These are phyloP conservation scores for Candida maltosa DNA, from an alignment of 805 yeast species.

Conservation along the genomic window DNA sequence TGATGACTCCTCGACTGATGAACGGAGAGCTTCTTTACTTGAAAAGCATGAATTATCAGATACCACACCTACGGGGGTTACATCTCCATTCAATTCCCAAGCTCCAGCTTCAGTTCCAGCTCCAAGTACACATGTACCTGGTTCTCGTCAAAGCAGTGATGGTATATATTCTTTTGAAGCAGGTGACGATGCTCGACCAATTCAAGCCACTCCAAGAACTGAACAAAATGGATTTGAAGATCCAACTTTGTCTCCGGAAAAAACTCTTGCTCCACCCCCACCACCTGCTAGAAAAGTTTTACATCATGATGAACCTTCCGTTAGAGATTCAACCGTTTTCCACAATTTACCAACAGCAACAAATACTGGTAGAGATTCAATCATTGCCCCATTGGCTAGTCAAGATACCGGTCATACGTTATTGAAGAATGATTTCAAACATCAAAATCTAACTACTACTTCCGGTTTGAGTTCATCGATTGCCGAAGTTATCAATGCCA, in stretches of 20 bases:
- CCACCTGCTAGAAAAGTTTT: slow-evolving; percentile 56
- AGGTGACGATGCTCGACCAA: slow-evolving; percentile 35
- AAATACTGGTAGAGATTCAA: slow-evolving; percentile 16
- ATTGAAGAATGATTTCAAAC: slow-evolving; percentile 21
- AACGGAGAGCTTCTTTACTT: slow-evolving; percentile 28
- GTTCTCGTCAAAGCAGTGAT: slow-evolving; percentile 1
- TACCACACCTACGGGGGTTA: neutral
- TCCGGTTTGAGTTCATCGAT: slow-evolving; percentile 76
- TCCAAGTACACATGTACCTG: neutral
- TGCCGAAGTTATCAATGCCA: slow-evolving; percentile 81
- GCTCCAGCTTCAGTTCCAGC: neutral
- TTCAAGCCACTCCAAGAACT: slow-evolving; percentile 25
- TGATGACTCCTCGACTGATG: slow-evolving; percentile 16
- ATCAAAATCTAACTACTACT: slow-evolving; percentile 20
- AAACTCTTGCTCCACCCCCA: slow-evolving; percentile 38
- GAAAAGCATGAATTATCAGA: slow-evolving; percentile 29
- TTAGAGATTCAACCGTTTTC: slow-evolving; percentile 40
- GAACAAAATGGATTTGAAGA: slow-evolving; percentile 8
- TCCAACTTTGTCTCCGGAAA: neutral
- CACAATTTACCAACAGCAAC: slow-evolving; percentile 41
- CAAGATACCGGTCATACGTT: slow-evolving; percentile 41
- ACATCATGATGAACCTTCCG: slow-evolving; percentile 20
- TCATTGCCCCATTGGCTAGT: slow-evolving; percentile 10
- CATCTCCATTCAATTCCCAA: neutral
- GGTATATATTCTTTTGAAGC: slow-evolving; percentile 37